These are phyloP conservation scores for Calophaca sinica DNA, from an alignment of 306 rosid genomes.

Conservation along the genomic window DNA sequence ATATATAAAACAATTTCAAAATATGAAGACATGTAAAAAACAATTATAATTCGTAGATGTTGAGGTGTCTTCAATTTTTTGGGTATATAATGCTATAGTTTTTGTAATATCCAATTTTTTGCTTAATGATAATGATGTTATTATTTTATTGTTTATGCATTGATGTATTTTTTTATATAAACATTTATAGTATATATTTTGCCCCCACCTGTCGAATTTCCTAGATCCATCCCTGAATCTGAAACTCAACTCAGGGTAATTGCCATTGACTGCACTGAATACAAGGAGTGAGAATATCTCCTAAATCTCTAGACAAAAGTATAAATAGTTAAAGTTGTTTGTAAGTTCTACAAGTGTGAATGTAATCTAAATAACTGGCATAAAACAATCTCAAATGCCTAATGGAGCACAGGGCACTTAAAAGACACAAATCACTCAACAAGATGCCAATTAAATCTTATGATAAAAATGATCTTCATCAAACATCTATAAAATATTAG, in stretches of 20 bases:
- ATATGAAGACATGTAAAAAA: no score
- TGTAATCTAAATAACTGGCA: slow-evolving; percentile 18
- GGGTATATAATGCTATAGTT: no score
- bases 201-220: no score
- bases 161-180: no score
- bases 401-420: slow-evolving; percentile 8
- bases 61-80: no score
- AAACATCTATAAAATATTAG: slow-evolving; percentile 4
- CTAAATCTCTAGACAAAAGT: background rate
- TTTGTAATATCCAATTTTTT: no score
- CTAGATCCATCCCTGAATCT: no score
- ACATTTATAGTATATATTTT: no score
- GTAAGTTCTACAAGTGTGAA: background rate
- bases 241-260: slow-evolving; percentile 15
- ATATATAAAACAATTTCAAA: no score
- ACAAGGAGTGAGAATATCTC: background rate
- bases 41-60: no score
- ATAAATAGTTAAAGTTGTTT: background rate
- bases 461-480: slow-evolving; percentile 19
- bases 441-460: background rate
- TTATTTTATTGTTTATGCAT: no score
- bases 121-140: no score
- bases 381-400: slow-evolving; percentile 6
- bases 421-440: background rate
- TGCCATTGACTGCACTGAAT: background rate